These are phyloP conservation scores for Trichaptum fuscoviolaceum DNA, from an alignment of 768 basidiomycete genomes.

Conservation along the genomic window DNA sequence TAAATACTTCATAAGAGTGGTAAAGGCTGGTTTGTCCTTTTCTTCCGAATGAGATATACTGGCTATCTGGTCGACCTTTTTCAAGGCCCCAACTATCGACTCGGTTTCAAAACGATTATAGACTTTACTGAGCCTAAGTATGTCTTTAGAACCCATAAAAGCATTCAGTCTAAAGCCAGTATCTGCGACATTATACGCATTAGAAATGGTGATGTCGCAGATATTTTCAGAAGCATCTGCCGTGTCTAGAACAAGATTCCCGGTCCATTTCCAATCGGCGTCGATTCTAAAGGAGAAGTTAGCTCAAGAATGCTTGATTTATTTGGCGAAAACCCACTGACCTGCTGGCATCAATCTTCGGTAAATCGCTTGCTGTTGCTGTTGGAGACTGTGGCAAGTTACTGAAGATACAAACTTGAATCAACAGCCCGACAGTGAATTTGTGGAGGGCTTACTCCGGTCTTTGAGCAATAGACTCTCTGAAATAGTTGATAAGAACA, in stretches of 20 bases:
- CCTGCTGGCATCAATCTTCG: background rate
- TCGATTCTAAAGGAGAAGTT: slow-evolving; percentile 35
- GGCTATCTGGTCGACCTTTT: slow-evolving; percentile 47
- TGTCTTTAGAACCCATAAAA: slow-evolving; percentile 35
- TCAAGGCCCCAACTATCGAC: slow-evolving; percentile 44
- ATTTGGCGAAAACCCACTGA: background rate
- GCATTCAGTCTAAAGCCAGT: slow-evolving; percentile 47
- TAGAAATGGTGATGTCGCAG: slow-evolving; percentile 45
- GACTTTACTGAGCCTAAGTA: slow-evolving; percentile 40
- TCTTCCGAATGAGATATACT: slow-evolving; percentile 37
- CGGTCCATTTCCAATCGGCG: slow-evolving; percentile 64
- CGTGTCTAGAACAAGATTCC: slow-evolving; percentile 42
- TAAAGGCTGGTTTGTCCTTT: slow-evolving; percentile 35
- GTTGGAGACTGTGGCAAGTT: background rate
- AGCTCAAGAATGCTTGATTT: slow-evolving; percentile 6
- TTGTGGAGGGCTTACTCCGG: background rate
- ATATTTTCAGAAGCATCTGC: slow-evolving; percentile 34
- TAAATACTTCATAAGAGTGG: slow-evolving; percentile 42
- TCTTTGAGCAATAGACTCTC: background rate
- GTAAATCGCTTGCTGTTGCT: background rate
- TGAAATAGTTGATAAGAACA: slow-evolving; percentile 9
- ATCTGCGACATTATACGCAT: slow-evolving; percentile 34
- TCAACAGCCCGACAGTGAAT: background rate
- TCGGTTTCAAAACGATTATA: slow-evolving; percentile 44
- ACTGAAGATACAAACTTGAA: background rate